Conservation (phyloP, 768 basidiomycete genomes). For the Punctularia strigosozonata region DNA sequence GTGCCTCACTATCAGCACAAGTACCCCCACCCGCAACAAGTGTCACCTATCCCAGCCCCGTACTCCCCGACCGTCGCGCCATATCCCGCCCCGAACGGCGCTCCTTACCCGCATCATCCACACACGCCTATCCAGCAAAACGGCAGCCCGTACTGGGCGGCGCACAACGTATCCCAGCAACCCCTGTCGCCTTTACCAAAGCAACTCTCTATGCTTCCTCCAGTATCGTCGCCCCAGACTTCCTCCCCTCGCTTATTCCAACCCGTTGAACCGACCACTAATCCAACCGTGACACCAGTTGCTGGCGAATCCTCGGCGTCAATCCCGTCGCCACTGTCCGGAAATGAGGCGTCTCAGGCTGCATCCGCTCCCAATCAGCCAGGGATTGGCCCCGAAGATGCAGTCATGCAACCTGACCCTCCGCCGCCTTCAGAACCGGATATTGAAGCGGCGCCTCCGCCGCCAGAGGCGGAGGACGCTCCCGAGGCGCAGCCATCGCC, state of each 20-base stretch:
- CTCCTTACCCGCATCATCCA: too few relatives aligned
- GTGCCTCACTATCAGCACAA: not conserved
- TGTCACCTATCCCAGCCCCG: not conserved
- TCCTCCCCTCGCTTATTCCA: constrained; percentile 5
- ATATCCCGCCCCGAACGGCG: not conserved
- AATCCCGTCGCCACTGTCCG: not conserved
- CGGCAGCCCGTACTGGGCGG: not conserved
- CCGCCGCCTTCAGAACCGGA: not conserved
- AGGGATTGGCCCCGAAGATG: constrained; percentile 1
- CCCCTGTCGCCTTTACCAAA: constrained; percentile 50
- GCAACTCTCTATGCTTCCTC: constrained; percentile 42
- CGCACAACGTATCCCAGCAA: not conserved
- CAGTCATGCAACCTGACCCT: constrained; percentile 2
- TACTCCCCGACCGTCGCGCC: not conserved
- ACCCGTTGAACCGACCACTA: constrained; percentile 6
- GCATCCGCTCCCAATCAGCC: not conserved
- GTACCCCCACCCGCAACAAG: not conserved
- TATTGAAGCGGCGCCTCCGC: not conserved
- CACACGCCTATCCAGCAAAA: too few relatives aligned
- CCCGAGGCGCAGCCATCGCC: constrained; percentile 1
- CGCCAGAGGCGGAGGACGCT: not conserved
- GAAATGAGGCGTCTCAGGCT: not conserved
- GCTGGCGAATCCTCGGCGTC: too few relatives aligned
- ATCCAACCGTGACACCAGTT: not conserved
- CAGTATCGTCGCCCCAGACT: constrained; percentile 10